phyloP scores from a whole-genome alignment of 305 asterid genomes.

The Andrographis paniculata region DNA sequence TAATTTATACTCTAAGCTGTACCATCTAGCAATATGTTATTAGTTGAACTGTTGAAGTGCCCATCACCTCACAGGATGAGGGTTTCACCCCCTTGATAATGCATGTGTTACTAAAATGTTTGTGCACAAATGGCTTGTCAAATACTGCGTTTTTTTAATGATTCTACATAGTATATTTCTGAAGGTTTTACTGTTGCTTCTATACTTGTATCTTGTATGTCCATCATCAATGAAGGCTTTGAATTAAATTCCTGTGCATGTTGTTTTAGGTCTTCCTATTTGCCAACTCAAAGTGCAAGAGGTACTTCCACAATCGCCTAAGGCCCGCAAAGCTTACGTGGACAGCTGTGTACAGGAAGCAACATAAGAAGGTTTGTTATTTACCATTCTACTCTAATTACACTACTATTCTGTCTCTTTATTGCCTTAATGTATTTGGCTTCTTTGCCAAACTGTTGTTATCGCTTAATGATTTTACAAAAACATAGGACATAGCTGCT shows the following conservation, averaged over 20 bases:
- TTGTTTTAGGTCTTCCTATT: slow-evolving; percentile 28
- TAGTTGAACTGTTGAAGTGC: no score
- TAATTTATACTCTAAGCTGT: no score
- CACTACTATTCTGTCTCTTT: neutral
- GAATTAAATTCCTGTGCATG: neutral
- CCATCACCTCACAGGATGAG: no score
- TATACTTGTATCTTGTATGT: no score
- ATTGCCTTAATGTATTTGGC: neutral
- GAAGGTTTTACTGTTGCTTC: no score
- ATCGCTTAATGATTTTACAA: neutral
- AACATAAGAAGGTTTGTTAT: slow-evolving; percentile 29
- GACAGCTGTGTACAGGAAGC: slow-evolving; percentile 40
- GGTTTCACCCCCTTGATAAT: no score
- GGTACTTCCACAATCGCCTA: slow-evolving; percentile 30
- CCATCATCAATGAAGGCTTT: no score
- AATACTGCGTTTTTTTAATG: no score
- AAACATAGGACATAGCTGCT: slow-evolving; percentile 39
- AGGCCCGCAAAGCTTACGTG: slow-evolving; percentile 36
- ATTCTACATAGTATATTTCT: no score
- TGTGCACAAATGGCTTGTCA: no score
- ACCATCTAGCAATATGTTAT: no score
- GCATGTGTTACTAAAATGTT: no score
- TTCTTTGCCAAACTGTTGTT: neutral
- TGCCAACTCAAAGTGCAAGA: slow-evolving; percentile 37
- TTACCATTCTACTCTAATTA: neutral